Conservation (phyloP, 1,284 basidiomycete genomes). For the Cryptococcus sp. region DNA sequence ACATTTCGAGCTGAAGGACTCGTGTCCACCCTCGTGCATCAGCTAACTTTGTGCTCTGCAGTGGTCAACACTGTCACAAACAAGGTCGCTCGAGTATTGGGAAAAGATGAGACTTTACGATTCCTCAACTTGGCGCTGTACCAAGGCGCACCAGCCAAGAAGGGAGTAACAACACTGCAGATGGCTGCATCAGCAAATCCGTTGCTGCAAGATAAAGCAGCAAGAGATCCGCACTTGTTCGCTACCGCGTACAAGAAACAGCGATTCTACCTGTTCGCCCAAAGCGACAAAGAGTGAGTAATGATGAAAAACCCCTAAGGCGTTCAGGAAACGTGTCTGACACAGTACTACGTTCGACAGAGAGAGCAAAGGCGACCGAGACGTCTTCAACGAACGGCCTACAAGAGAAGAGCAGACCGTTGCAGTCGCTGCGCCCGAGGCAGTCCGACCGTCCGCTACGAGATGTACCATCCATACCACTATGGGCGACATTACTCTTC, state of each 20-base stretch:
- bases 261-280: constrained; percentile 96
- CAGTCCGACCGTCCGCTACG: constrained; percentile 63
- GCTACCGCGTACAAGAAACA: constrained; percentile 90
- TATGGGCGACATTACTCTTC: constrained; percentile 82
- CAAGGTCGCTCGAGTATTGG: constrained; percentile 82
- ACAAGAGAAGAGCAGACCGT: constrained; percentile 95
- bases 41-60: constrained; percentile 42
- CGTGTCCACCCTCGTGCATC: no score
- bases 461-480: constrained; percentile 86
- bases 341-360: constrained; percentile 52
- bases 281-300: constrained; percentile 82
- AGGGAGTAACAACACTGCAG: constrained; percentile 77
- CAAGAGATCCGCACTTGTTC: constrained; percentile 87
- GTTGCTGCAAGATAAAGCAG: constrained; percentile 77
- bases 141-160: constrained; percentile 90
- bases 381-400: constrained; percentile 97
- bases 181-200: constrained; percentile 97
- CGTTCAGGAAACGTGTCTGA: background rate
- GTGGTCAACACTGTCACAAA: constrained; percentile 95
- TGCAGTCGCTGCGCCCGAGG: constrained; percentile 66
- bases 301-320: background rate
- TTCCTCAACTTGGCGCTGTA: constrained; percentile 88
- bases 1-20: background rate
- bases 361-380: constrained; percentile 85
- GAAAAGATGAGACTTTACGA: constrained; percentile 91